Evolutionary conservation across 768 basidiomycete species (phyloP).

Genomic region (Bullera alba): DNA sequence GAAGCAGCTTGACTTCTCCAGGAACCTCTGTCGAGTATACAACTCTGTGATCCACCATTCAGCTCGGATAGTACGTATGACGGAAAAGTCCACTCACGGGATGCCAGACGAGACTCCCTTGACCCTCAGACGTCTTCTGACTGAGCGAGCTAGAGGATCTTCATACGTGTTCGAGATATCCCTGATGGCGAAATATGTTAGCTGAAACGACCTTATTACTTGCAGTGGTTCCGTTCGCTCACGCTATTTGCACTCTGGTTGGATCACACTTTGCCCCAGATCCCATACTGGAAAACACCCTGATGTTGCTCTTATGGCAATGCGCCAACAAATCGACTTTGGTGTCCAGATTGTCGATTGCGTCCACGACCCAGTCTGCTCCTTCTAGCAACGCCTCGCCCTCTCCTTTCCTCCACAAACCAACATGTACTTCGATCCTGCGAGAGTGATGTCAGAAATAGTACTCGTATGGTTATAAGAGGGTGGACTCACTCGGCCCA

Average conservation of each 20-base stretch:
- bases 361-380: constrained; percentile 96
- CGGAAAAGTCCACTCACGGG: constrained; percentile 44
- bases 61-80: constrained; percentile 46
- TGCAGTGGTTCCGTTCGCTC: constrained; percentile 1
- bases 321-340: constrained; percentile 90
- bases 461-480: not conserved
- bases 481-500: constrained; percentile 60
- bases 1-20: constrained; percentile 76
- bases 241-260: constrained; percentile 79
- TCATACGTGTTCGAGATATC: constrained; percentile 89
- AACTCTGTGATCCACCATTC: constrained; percentile 63
- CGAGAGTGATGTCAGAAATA: not conserved
- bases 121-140: constrained; percentile 57
- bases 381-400: constrained; percentile 68
- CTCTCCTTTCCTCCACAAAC: constrained; percentile 71
- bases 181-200: constrained; percentile 42
- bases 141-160: constrained; percentile 87
- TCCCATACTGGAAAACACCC: constrained; percentile 96
- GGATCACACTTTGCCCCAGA: constrained; percentile 92
- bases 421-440: constrained; percentile 68
- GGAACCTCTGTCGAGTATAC: constrained; percentile 96
- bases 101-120: constrained; percentile 47
- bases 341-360: constrained; percentile 94
- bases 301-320: constrained; percentile 71
- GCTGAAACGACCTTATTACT: not conserved